Evolutionary conservation across 2,329 filamentous ascomycete species (phyloP), one percentile per base, ranked within the genome.

Genomic region (Pyrenophora tritici-repentis): DNA sequence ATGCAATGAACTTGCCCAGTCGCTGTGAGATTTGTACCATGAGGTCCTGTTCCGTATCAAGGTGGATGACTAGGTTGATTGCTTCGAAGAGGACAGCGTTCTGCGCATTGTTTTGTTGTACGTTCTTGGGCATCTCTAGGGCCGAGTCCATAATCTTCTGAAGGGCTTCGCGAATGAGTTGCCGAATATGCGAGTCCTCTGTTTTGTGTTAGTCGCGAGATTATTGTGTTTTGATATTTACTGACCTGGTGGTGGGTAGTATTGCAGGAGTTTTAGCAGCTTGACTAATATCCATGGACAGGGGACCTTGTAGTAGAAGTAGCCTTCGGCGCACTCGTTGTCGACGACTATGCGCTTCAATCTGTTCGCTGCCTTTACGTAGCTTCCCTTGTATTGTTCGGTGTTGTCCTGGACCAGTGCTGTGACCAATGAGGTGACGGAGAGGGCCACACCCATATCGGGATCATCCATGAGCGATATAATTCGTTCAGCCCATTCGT

Each of bases 241-340:
- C 51, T 59, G 80, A 92, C 90, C 88, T 71, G 94, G 95, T 38
- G 94, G 93, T 20, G 92, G 89, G 74, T 96, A 99, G 73, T 97
- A 99, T 75, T 99, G 94, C 58, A 99, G 81, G 54, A 99, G 77
- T 56, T 92, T 86, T 60, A 99, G 76, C 14, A 99, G 82, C 77
- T 99, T 99, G 67, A 97, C 89, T 75, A 97, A 92, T 50, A 99
- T 86, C 94, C 94, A 99, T 2, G 94, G 94, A 70, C 94, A 99
- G 1, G 94, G 94, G n/a, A 99, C 94, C 69, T 97, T 97, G 81
- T 99, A 99, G 78, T 99, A 99, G 20, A 97, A 84, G 71, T 99
- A 99, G 71, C 97, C 94, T 48, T 86, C 83, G 0, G 90, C 85
- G 67, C 90, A 94, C 63, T 99, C 93, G 58, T 88, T 88, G 62